Evolutionary conservation across 495 filamentous ascomycete species (phyloP), one percentile per base, ranked within the genome.

Genomic region (Aspergillus kassunensis): DNA sequence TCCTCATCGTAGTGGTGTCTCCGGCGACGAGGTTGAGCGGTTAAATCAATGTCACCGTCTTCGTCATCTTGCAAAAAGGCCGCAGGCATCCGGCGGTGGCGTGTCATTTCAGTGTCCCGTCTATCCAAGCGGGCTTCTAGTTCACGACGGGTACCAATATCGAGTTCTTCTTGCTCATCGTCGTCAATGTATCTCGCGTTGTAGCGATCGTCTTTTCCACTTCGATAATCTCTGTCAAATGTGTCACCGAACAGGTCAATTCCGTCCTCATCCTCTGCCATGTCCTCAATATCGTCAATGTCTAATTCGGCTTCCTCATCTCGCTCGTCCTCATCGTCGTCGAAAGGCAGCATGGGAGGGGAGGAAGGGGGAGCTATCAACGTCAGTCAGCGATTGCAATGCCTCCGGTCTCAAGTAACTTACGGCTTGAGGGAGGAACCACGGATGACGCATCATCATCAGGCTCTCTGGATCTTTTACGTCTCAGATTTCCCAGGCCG

Each of bases 171-270:
- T 54, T 89, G 86, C 20, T 77, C 84, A 48, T 89, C 85, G 40
- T 96, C 90, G 57, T 92, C 91, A 54, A 96, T 83, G 58, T 87
- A 84, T 44, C 75, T 72, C 27, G 80, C 85, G 20, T 78, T 80
- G 61, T 93, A 97, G 15, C 78, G 66, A 80, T 79, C 69, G 74
- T 80, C 53, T 80, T 80, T 39, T 70, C 76, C 33, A 72, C 59
- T 73, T 45, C 76, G 74, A 67, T 97, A 95, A 69, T 97, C 91
- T 51, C 78, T 77, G 68, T 96, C 90, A 67, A 91, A 96, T 54
- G 90, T 87, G 57, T 95, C 88, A 27, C 79, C 87, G 62, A 97
- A 97, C 21, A 99, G 80, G 71, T 99, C 92, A 58, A 97, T 95
- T 15, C 88, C 88, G 37, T 86, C 88, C 59, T 93, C 89, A 60